phyloP scores from a whole-genome alignment of 1,284 basidiomycete species.

The Trametes versicolor region DNA sequence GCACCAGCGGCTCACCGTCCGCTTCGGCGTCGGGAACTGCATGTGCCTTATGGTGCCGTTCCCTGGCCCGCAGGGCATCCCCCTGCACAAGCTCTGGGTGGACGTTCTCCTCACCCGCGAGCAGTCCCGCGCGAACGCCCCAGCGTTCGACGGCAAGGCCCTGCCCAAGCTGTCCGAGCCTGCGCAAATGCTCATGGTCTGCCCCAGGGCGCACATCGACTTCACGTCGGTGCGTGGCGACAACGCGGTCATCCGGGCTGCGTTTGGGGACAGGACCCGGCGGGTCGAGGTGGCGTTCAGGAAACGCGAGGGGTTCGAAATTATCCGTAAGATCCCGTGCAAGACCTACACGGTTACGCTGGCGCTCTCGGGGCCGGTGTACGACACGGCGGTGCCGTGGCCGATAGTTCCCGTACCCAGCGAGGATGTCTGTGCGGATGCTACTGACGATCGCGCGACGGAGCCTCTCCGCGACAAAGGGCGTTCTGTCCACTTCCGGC shows the following conservation, averaged over 20 bases:
- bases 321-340: slow-evolving; percentile 7
- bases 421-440: neutral
- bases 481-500: neutral
- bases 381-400: neutral
- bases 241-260: neutral
- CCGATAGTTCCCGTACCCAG: neutral
- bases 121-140: neutral
- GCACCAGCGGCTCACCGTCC: slow-evolving; percentile 1
- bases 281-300: slow-evolving; percentile 1
- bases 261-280: slow-evolving; percentile 4
- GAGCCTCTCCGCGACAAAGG: neutral
- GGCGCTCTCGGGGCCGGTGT: slow-evolving; percentile 1
- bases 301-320: slow-evolving; percentile 10
- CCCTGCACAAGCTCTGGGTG: slow-evolving; percentile 11
- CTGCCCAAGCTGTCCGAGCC: slow-evolving; percentile 3
- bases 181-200: neutral
- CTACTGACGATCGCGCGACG: neutral
- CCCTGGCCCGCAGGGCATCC: neutral
- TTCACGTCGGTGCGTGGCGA: neutral
- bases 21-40: slow-evolving; percentile 7
- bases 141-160: neutral
- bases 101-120: neutral
- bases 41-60: neutral
- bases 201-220: slow-evolving; percentile 6
- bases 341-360: slow-evolving; percentile 1